Percentiles rank a stretch among this genome's conserved stretches.
phyloP scores from a whole-genome alignment of 805 yeast species.

The Jamesozyma lodderae region DNA sequence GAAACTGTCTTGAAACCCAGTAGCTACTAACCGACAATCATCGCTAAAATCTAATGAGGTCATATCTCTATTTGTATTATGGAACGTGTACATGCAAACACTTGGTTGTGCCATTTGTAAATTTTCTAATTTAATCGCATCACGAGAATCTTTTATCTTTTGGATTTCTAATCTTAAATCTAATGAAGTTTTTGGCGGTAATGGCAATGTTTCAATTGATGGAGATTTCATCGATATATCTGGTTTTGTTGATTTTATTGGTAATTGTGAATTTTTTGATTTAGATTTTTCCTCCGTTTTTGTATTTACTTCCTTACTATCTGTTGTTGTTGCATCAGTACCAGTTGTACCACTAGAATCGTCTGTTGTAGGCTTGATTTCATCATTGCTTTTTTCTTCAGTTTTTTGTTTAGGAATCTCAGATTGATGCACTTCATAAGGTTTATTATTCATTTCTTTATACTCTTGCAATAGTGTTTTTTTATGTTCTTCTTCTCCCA shows the following conservation, averaged over 20 bases:
- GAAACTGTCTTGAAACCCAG: slow-evolving; percentile 88
- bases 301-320: slow-evolving; percentile 7
- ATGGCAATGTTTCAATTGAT: slow-evolving; percentile 61
- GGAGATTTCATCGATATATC: slow-evolving; percentile 51
- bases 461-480: slow-evolving; percentile 57
- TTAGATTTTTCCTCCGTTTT: slow-evolving; percentile 8
- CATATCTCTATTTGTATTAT: slow-evolving; percentile 83
- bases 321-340: not conserved
- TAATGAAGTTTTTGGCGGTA: slow-evolving; percentile 72
- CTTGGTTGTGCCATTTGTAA: slow-evolving; percentile 80
- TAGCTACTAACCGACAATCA: slow-evolving; percentile 81
- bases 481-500: slow-evolving; percentile 13
- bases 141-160: slow-evolving; percentile 73
- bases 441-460: slow-evolving; percentile 46
- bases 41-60: slow-evolving; percentile 82
- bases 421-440: slow-evolving; percentile 4
- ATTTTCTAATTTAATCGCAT: slow-evolving; percentile 58
- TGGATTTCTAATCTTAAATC: slow-evolving; percentile 75
- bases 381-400: slow-evolving; percentile 15
- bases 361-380: slow-evolving; percentile 9
- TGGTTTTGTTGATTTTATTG: slow-evolving; percentile 29
- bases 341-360: slow-evolving; percentile 3
- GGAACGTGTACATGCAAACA: slow-evolving; percentile 96
- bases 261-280: slow-evolving; percentile 8
- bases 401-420: slow-evolving; percentile 5